Evolutionary conservation across 495 filamentous ascomycete species (phyloP).

Genomic region (Penicillium coprophilum): DNA sequence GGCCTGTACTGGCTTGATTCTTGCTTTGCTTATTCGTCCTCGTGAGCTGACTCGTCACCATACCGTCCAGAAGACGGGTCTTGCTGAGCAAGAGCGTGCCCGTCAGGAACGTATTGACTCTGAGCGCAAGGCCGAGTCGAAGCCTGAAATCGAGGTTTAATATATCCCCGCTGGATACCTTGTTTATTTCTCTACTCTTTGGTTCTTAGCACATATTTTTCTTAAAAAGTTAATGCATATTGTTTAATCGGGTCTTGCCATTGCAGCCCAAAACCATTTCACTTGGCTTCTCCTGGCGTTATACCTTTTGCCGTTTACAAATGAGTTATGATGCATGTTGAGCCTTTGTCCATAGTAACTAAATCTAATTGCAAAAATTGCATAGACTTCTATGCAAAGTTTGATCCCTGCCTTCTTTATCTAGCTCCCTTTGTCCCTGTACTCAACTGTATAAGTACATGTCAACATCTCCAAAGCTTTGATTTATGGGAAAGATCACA

Average conservation of each 20-base stretch:
- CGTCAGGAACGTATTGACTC: slow-evolving; percentile 39
- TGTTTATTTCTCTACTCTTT: background rate
- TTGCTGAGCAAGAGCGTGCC: slow-evolving; percentile 51
- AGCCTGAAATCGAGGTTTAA: slow-evolving; percentile 32
- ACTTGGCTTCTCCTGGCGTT: background rate
- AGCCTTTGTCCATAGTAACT: background rate
- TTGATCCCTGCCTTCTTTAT: background rate
- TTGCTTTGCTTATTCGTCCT: slow-evolving; percentile 55
- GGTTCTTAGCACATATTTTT: background rate
- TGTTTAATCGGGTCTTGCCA: background rate
- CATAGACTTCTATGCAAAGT: background rate
- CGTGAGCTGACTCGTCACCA: slow-evolving; percentile 59
- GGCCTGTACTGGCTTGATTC: slow-evolving; percentile 51
- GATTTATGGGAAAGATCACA: too few relatives aligned
- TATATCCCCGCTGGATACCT: background rate
- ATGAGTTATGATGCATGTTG: background rate
- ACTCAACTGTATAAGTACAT: background rate
- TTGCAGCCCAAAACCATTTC: background rate
- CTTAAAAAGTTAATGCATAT: background rate
- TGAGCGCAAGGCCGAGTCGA: slow-evolving; percentile 25
- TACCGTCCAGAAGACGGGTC: slow-evolving; percentile 60
- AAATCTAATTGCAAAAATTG: background rate
- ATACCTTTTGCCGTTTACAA: background rate
- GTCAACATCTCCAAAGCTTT: too few relatives aligned
- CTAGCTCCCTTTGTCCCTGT: background rate